Base-by-base conservation (phyloP, 108 stramenopile species). In the Discostella pseudostelligera region DNA sequence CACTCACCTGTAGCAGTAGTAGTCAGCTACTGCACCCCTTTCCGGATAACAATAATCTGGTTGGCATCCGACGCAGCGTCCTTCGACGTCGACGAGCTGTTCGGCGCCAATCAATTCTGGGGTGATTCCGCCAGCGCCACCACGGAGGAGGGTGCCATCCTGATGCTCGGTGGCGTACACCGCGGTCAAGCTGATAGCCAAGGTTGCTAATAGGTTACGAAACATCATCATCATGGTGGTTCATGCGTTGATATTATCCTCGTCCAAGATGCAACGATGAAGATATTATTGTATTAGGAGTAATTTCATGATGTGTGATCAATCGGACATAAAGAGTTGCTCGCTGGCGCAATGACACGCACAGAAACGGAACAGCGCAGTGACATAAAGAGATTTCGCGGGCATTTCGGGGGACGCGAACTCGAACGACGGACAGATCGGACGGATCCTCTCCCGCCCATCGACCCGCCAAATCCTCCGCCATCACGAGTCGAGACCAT, bases 1-100 rank as follows among this genome's bases (percentile, higher is more conserved):
- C 32, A 11, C 42, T 43, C n/a, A 43, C 42, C n/a, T 43, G 42
- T 43, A 43, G 42, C 42, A 43, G n/a, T 43, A 43, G 42, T 43
- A n/a, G 42, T 43, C 42, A 2, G 14, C 14, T 2, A n/a, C 14
- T 43, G 42, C 32, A 32, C 32, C 32, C 32, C 5, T 43, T 1
- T 12, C 2, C 3, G n/a, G 42, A 8, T 43, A 43, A n/a, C 42
- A 43, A 8, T 43, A 43, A 43, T 43, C 42, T 43, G 42, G 42
- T 8, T 43, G 42, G 42, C 42, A 43, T 12, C n/a, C 42, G 14
- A n/a, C 42, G 42, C 42, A 43, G n/a, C n/a, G 42, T 16, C 2
- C 42, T 43, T 43, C 42, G n/a, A 43, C n/a, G 9, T 43, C 42
- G 42, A 4, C 10, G n/a, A 43, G 42, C 42, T 43, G 42, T 12